These are phyloP conservation scores for Dactylella cylindrospora DNA, from an alignment of 2,329 filamentous ascomycete genomes.

Conservation along the genomic window DNA sequence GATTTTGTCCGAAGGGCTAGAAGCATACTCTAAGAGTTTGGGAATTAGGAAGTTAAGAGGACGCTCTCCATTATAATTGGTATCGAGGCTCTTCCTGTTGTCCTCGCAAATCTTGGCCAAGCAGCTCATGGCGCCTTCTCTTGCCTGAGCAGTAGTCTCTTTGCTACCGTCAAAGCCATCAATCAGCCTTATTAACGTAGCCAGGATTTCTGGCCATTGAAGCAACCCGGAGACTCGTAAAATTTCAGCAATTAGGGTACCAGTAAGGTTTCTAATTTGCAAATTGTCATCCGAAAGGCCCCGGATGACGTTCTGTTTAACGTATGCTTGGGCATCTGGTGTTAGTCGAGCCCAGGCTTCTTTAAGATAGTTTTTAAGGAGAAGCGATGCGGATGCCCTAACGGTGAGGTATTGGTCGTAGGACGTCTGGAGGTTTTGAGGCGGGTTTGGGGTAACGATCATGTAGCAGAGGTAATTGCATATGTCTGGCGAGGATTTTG, in stretches of 20 bases:
- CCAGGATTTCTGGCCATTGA: slow-evolving; percentile 86
- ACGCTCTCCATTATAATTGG: slow-evolving; percentile 82
- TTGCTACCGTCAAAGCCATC: slow-evolving; percentile 41
- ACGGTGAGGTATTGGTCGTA: slow-evolving; percentile 71
- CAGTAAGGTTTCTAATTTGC: slow-evolving; percentile 84
- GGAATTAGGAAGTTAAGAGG: slow-evolving; percentile 87
- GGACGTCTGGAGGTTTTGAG: slow-evolving; percentile 54
- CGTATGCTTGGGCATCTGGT: slow-evolving; percentile 69
- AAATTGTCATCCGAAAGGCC: slow-evolving; percentile 77
- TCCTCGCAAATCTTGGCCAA: slow-evolving; percentile 96
- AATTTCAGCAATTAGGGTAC: slow-evolving; percentile 91
- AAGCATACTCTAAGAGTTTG: slow-evolving; percentile 83
- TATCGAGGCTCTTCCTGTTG: slow-evolving; percentile 81
- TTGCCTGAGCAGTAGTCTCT: slow-evolving; percentile 71
- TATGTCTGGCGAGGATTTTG: slow-evolving; percentile 84
- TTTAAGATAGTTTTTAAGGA: slow-evolving; percentile 92
- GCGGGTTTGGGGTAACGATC: slow-evolving; percentile 67
- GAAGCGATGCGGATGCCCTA: slow-evolving; percentile 83
- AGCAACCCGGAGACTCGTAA: slow-evolving; percentile 80
- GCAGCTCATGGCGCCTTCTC: slow-evolving; percentile 92
- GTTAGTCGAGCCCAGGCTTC: slow-evolving; percentile 73
- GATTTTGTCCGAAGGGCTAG: slow-evolving; percentile 73
- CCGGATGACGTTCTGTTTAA: slow-evolving; percentile 75
- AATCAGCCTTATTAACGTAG: slow-evolving; percentile 76
- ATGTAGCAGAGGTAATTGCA: slow-evolving; percentile 96